A percentile compares a stretch with the other conserved stretches of the same genome.
Evolutionary conservation across 2,329 filamentous ascomycete species (phyloP).

Genomic region (Tolypocladium guangdongense): DNA sequence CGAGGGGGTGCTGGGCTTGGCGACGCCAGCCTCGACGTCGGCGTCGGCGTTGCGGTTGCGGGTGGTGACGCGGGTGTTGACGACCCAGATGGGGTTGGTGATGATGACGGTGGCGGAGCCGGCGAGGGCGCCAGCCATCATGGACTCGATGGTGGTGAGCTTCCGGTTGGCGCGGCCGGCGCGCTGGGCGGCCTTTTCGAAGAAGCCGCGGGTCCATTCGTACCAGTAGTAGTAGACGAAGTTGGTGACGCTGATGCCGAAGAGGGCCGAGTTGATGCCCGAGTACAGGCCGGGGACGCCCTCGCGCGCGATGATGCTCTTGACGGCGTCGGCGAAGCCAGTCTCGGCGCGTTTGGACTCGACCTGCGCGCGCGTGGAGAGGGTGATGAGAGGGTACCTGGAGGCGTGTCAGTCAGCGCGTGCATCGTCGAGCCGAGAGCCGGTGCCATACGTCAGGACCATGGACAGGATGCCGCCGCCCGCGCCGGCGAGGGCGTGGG

Average conservation of each 20-base stretch:
- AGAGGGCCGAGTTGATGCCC: conserved; percentile 85
- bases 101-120: conserved; percentile 89
- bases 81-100: conserved; percentile 98
- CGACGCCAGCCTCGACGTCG: conserved; percentile 27
- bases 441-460: conserved; percentile 66
- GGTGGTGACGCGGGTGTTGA: conserved; percentile 97
- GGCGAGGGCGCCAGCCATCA: conserved; percentile 89
- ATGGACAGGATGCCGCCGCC: conserved; percentile 93
- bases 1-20: conserved; percentile 44
- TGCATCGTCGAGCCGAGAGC: not conserved
- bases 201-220: conserved; percentile 86
- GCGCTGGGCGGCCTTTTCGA: conserved; percentile 65
- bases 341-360: conserved; percentile 89
- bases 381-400: conserved; percentile 91
- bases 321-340: conserved; percentile 71
- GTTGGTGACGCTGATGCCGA: conserved; percentile 97
- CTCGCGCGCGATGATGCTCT: conserved; percentile 82
- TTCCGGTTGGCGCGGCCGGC: conserved; percentile 66
- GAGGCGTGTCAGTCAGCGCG: not conserved
- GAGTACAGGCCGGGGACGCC: conserved; percentile 83
- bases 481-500: conserved; percentile 84
- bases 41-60: conserved; percentile 49
- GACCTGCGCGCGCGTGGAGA: conserved; percentile 94
- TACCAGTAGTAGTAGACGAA: conserved; percentile 99
- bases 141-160: conserved; percentile 84